Evolutionary conservation across 1,139 yeast species (phyloP), one percentile per base, ranked within the genome.

Genomic region (Suhomyces bribrorum): DNA sequence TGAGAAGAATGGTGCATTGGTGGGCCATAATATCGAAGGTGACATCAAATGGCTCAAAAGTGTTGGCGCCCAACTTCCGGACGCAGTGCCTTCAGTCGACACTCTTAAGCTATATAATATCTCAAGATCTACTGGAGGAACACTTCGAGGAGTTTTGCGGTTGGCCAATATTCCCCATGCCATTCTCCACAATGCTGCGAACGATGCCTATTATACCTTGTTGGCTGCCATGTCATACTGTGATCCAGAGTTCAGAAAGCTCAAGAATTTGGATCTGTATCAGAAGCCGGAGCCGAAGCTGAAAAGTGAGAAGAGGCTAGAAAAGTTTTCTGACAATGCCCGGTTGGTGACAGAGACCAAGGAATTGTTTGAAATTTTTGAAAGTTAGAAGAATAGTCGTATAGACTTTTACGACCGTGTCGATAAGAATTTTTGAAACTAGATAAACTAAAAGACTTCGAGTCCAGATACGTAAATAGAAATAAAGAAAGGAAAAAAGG

Each of bases 181-280:
- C 7, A 43, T 49, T 24, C 51, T 58, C 28, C 63, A 58, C 37
- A 58, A 58, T 33, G 63, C 63, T 2, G 61, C 57, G 26, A 58
- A 58, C 38, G 63, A 58, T 34, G 61, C 63, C 5, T 58, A 57
- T 43, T 58, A 54, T 39, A 57, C 63, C 8, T 37, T 58, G n/a
- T 37, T 56, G 26, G 62, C 59, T n/a, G 57, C 57, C 8, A 34
- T 58, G 43, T 49, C 50, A 5, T 50, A 48, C 31, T 50, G 57
- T 29, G 63, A 58, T 29, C 63, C 63, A 1, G 43, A 38, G 14
- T 44, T 45, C n/a, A 39, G 63, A 4, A 32, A 17, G 11, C 37
- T 35, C 12, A 40, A 42, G 33, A 36, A 38, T 7, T 42, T 58
- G 30, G 62, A 57, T 34, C 29, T 33, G 11, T 49, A 27, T 15